A percentile compares a stretch with the other conserved stretches of the same genome.
Evolutionary conservation across 2,329 filamentous ascomycete genomes (phyloP).

Genomic region (Xenosphaeropsis pyriputrescens): DNA sequence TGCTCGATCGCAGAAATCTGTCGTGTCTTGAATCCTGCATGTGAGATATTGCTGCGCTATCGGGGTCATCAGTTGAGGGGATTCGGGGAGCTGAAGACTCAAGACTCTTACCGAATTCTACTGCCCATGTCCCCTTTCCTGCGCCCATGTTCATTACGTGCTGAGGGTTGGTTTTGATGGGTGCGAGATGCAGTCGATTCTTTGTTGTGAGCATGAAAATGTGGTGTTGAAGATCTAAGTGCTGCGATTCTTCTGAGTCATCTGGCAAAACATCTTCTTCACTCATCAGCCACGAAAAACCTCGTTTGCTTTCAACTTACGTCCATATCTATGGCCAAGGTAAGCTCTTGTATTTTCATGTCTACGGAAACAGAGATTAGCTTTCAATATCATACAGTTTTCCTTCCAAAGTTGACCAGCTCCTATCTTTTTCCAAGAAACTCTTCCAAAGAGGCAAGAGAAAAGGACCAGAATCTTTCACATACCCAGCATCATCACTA

Average conservation of each 20-base stretch:
- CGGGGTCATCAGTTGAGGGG: too few relatives aligned
- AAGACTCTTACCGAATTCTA: constrained; percentile 14
- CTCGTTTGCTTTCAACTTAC: not conserved
- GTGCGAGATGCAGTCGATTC: constrained; percentile 10
- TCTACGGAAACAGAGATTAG: constrained; percentile 9
- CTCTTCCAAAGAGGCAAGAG: too few relatives aligned
- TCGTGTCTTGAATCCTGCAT: too few relatives aligned
- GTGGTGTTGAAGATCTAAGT: constrained; percentile 6
- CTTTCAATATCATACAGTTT: not conserved
- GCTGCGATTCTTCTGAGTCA: not conserved
- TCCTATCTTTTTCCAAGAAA: too few relatives aligned
- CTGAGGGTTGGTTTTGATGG: constrained; percentile 1
- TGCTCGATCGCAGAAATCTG: too few relatives aligned
- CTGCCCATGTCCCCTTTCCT: constrained; percentile 25
- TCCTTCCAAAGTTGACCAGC: too few relatives aligned
- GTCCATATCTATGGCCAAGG: constrained; percentile 4
- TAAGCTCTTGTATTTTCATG: constrained; percentile 14
- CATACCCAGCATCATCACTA: too few relatives aligned
- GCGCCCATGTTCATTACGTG: not conserved
- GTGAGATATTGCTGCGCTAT: too few relatives aligned
- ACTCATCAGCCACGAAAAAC: not conserved
- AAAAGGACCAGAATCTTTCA: too few relatives aligned
- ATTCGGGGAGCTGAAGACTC: too few relatives aligned
- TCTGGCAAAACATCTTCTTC: constrained; percentile 8
- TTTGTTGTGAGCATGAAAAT: constrained; percentile 8